Conservation (phyloP, 345 rosid species). For the Populus ilicifolia region DNA sequence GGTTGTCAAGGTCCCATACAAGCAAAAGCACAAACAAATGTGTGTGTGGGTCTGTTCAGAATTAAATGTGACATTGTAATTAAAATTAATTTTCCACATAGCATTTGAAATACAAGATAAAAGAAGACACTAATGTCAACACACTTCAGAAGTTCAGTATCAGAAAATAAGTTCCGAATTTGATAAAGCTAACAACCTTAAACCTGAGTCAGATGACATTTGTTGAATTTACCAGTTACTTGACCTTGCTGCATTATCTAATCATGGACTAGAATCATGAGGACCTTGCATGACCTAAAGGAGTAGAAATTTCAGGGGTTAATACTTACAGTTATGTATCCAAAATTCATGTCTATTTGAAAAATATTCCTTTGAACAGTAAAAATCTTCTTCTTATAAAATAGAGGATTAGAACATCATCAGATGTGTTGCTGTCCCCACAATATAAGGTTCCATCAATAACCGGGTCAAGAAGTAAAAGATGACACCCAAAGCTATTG, state of each 20-base stretch:
- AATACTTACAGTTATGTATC: not conserved
- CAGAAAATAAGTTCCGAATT: no score
- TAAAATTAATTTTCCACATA: no score
- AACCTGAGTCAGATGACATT: no score
- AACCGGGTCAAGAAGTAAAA: conserved; percentile 93
- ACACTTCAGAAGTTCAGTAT: no score
- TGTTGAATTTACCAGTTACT: not conserved
- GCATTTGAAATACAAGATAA: no score
- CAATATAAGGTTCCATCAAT: conserved; percentile 90
- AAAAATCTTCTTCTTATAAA: not conserved
- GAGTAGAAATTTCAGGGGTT: not conserved
- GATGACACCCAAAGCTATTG: conserved; percentile 72
- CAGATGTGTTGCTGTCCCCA: conserved; percentile 69
- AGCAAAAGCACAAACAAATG: no score
- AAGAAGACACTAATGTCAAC: no score
- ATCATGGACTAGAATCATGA: not conserved
- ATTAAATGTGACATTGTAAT: no score
- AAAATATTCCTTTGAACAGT: not conserved
- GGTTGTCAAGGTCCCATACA: no score
- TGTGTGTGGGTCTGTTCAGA: no score
- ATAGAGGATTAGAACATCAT: conserved; percentile 55
- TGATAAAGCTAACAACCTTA: no score
- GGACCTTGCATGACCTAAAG: not conserved
- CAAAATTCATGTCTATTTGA: not conserved
- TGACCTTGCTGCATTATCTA: not conserved